Evolutionary conservation across 768 basidiomycete species (phyloP).

Genomic region (Phaeolepiota aurea): DNA sequence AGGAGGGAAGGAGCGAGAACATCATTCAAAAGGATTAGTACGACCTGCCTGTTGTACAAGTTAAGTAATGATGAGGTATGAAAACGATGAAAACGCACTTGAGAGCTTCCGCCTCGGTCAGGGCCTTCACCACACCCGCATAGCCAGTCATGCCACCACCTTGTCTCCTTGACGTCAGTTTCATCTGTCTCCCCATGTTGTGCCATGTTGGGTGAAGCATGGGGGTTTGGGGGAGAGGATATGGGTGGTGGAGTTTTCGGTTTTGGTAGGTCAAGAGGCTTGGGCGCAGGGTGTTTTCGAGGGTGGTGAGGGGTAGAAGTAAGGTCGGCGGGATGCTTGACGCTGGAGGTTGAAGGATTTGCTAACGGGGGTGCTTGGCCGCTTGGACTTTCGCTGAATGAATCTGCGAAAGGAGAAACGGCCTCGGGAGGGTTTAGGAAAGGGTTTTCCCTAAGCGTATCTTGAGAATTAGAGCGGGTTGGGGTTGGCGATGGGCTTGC

Average conservation of each 20-base stretch:
- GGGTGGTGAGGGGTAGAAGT: slow-evolving; percentile 10
- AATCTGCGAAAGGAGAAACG: slow-evolving; percentile 43
- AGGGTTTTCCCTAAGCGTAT: slow-evolving; percentile 27
- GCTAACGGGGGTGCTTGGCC: background rate
- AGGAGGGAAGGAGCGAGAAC: too few relatives aligned
- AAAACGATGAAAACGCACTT: slow-evolving; percentile 30
- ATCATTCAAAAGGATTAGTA: slow-evolving; percentile 59
- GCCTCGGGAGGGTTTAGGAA: slow-evolving; percentile 38
- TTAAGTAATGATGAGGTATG: background rate
- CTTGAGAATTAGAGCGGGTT: slow-evolving; percentile 19
- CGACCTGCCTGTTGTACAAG: slow-evolving; percentile 50
- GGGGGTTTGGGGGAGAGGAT: slow-evolving; percentile 13
- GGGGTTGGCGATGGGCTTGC: slow-evolving; percentile 30
- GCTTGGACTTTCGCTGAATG: slow-evolving; percentile 8
- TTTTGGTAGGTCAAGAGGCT: slow-evolving; percentile 54
- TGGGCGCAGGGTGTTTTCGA: slow-evolving; percentile 34
- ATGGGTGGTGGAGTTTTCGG: slow-evolving; percentile 41
- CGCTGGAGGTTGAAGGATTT: background rate
- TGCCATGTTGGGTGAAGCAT: slow-evolving; percentile 9
- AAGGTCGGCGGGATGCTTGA: slow-evolving; percentile 2
- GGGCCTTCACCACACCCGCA: slow-evolving; percentile 75
- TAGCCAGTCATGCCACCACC: slow-evolving; percentile 86
- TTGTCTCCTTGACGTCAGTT: slow-evolving; percentile 27
- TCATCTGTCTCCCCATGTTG: slow-evolving; percentile 3
- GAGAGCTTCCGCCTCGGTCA: slow-evolving; percentile 63